Evolutionary conservation across 1,284 basidiomycete species (phyloP).

Genomic region (Tilletia walkeri): DNA sequence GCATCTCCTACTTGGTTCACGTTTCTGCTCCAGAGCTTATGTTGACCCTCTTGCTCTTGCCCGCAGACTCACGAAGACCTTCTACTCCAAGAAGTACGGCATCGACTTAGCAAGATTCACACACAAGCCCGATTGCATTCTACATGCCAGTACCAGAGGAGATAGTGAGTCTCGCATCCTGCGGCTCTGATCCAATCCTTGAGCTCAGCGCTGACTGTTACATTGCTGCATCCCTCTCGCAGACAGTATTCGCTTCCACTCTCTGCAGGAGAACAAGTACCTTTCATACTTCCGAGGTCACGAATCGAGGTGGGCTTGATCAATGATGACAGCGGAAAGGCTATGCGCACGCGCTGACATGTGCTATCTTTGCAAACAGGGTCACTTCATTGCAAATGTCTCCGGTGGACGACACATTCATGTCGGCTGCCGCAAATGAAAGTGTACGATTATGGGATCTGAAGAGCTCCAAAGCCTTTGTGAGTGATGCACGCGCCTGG

Average conservation of each 20-base stretch:
- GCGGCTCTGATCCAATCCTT: background rate
- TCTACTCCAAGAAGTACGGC: slow-evolving; percentile 94
- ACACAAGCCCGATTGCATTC: slow-evolving; percentile 77
- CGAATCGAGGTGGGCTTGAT: slow-evolving; percentile 63
- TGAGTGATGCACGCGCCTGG: slow-evolving; percentile 33
- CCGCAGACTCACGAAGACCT: slow-evolving; percentile 65
- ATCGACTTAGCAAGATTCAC: slow-evolving; percentile 90
- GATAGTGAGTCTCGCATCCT: slow-evolving; percentile 62
- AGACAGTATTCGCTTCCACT: slow-evolving; percentile 88
- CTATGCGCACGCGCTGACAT: too few relatives aligned
- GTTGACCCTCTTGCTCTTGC: background rate
- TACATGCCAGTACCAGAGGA: slow-evolving; percentile 92
- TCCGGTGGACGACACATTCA: slow-evolving; percentile 89
- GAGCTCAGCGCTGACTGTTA: background rate
- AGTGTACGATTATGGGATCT: slow-evolving; percentile 97
- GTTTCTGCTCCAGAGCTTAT: background rate
- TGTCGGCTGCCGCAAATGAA: slow-evolving; percentile 89
- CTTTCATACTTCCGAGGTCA: slow-evolving; percentile 94
- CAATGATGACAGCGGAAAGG: too few relatives aligned
- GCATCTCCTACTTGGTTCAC: slow-evolving; percentile 31
- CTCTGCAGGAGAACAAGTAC: slow-evolving; percentile 92
- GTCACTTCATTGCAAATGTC: slow-evolving; percentile 89
- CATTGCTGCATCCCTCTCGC: background rate
- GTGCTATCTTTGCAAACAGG: slow-evolving; percentile 35
- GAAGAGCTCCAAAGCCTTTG: slow-evolving; percentile 71